Conservation (phyloP, 73 alveolate genomes). For the Urostyla sp. region DNA sequence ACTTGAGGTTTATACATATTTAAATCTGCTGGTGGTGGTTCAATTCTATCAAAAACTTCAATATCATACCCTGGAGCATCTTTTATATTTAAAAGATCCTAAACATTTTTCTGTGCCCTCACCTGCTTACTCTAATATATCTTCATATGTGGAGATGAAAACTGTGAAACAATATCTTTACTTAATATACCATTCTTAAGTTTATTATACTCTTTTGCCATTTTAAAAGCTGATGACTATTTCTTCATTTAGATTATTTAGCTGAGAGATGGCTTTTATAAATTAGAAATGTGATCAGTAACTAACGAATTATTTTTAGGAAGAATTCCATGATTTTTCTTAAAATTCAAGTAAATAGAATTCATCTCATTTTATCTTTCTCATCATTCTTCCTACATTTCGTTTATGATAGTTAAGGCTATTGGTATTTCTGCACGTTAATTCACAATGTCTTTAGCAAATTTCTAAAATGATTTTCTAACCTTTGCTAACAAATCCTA, state of each 20-base stretch:
- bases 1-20: background rate
- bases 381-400: conserved; percentile 37
- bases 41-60: conserved; percentile 13
- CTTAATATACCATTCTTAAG: background rate
- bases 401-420: background rate
- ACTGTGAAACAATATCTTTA: background rate
- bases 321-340: too few species aligned
- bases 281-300: too few species aligned
- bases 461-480: background rate
- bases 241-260: conserved; percentile 19
- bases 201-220: too few species aligned
- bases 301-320: too few species aligned
- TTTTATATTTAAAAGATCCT: conserved; percentile 13
- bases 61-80: conserved; percentile 35
- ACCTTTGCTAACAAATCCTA: conserved; percentile 15
- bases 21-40: conserved; percentile 17
- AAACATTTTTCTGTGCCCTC: background rate
- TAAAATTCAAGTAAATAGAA: too few species aligned
- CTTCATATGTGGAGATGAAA: background rate
- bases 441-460: conserved; percentile 5
- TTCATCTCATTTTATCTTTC: too few species aligned
- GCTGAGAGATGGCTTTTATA: too few species aligned
- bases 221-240: too few species aligned
- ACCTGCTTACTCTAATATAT: background rate
- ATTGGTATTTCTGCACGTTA: background rate